These are phyloP conservation scores for Botrytis pseudocinerea DNA, from an alignment of 2,329 filamentous ascomycete genomes.

Conservation along the genomic window DNA sequence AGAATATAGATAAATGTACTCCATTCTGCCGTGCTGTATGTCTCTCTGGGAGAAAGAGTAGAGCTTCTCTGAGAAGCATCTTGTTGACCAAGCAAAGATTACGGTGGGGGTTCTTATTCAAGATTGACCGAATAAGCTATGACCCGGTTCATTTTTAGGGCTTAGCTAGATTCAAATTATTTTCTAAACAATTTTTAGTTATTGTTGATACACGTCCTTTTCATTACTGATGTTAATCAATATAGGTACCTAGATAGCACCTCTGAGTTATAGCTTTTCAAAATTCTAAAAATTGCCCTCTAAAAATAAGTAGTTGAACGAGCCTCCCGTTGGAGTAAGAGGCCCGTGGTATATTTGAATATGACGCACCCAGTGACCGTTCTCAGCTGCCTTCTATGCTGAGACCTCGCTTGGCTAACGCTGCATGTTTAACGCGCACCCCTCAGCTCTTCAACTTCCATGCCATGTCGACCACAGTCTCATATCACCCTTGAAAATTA, in stretches of 20 bases:
- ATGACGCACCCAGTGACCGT: not conserved
- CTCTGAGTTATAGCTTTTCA: not conserved
- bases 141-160: not conserved
- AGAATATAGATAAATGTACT: no score
- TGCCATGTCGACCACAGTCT: not conserved
- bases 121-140: not conserved
- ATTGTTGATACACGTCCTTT: not conserved
- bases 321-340: not conserved
- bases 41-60: not conserved
- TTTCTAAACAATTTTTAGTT: not conserved
- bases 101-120: not conserved
- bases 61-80: not conserved
- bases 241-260: not conserved
- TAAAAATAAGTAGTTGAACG: not conserved
- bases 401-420: slow-evolving; percentile 20
- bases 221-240: not conserved
- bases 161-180: not conserved
- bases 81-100: not conserved
- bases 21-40: not conserved
- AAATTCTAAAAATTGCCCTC: not conserved
- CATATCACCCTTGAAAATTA: not conserved
- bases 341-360: not conserved
- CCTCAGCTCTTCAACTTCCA: not conserved
- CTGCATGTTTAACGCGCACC: not conserved
- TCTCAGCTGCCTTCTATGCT: slow-evolving; percentile 1